Percentiles rank a stretch among this genome's conserved stretches.
These are phyloP conservation scores for Lyophyllum atratum DNA, from an alignment of 768 basidiomycete species.

Conservation along the genomic window DNA sequence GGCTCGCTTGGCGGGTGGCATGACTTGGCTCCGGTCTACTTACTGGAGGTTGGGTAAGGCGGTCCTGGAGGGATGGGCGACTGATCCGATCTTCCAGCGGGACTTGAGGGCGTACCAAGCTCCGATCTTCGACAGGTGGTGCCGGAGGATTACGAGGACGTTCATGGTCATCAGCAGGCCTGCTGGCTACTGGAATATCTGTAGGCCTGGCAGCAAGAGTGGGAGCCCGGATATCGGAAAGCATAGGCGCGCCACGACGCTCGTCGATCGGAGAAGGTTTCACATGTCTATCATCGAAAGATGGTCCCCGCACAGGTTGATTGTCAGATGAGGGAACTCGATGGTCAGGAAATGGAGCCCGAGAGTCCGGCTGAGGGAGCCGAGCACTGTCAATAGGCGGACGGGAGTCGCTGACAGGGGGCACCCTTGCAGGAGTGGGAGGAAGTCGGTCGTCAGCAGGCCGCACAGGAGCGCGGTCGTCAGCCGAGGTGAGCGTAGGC, in stretches of 20 bases:
- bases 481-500: constrained; percentile 10
- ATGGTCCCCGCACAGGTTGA: constrained; percentile 17
- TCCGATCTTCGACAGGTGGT: constrained; percentile 19
- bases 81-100: constrained; percentile 42
- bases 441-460: constrained; percentile 16
- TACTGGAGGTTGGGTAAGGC: constrained; percentile 29
- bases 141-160: constrained; percentile 11
- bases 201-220: constrained; percentile 20
- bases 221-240: constrained; percentile 12
- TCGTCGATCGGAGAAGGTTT: constrained; percentile 32
- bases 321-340: constrained; percentile 25
- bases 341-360: constrained; percentile 26
- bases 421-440: constrained; percentile 14
- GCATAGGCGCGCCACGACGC: constrained; percentile 16
- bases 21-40: constrained; percentile 12
- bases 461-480: constrained; percentile 17
- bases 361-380: constrained; percentile 22
- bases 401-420: constrained; percentile 19
- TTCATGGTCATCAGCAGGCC: constrained; percentile 12
- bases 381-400: constrained; percentile 29
- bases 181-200: constrained; percentile 18
- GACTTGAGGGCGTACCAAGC: constrained; percentile 14
- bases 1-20: constrained; percentile 28
- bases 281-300: constrained; percentile 33
- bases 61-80: constrained; percentile 37